Conservation (phyloP, 1,139 yeast genomes). For the Candida glucosophila region DNA sequence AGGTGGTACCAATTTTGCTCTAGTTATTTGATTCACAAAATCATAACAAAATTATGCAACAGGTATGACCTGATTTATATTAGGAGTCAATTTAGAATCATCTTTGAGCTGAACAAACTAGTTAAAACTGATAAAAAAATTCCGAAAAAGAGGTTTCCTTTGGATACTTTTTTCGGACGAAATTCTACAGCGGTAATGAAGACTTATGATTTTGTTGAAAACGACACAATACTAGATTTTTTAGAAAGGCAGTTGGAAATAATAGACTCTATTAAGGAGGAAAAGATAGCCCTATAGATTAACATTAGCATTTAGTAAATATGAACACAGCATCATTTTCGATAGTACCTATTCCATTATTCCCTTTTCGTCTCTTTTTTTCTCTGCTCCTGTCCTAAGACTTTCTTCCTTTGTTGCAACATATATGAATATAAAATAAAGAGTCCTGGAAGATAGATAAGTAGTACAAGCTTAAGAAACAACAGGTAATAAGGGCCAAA, state of each 20-base stretch:
- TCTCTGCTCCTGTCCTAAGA: constrained; percentile 31
- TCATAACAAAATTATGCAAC: constrained; percentile 20
- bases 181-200: neutral
- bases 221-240: constrained; percentile 27
- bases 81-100: constrained; percentile 23
- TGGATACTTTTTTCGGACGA: constrained; percentile 8
- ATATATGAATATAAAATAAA: constrained; percentile 80
- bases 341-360: no score
- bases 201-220: constrained; percentile 19
- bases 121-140: constrained; percentile 3
- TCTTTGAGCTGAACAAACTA: constrained; percentile 26
- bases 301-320: neutral
- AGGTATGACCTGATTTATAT: constrained; percentile 26
- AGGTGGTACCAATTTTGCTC: constrained; percentile 38
- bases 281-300: no score
- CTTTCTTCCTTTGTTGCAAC: constrained; percentile 78
- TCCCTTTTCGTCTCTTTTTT: neutral
- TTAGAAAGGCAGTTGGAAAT: constrained; percentile 22
- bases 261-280: constrained; percentile 16
- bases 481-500: constrained; percentile 48
- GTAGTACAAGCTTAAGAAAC: constrained; percentile 47
- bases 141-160: constrained; percentile 11
- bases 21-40: constrained; percentile 19
- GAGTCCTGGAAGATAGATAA: constrained; percentile 78
- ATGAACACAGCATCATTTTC: no score